phyloP scores from a whole-genome alignment of 192 early-diverging fungal species.

The Backusella australiensis region DNA sequence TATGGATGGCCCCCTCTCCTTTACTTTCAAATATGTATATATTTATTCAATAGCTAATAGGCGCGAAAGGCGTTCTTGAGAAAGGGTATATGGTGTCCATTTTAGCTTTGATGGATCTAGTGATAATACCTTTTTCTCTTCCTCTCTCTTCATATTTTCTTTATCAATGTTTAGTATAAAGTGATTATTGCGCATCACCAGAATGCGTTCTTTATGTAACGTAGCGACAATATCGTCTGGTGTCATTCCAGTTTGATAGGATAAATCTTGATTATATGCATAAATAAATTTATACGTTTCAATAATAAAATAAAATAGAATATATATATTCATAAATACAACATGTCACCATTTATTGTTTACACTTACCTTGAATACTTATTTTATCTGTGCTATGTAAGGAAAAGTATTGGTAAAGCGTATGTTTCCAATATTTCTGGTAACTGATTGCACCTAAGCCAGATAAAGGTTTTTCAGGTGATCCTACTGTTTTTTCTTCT shows the following conservation, averaged over 20 bases:
- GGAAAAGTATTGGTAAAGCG: slow-evolving; percentile 68
- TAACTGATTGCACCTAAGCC: slow-evolving; percentile 87
- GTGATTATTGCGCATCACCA: slow-evolving; percentile 31
- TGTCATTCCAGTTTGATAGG: slow-evolving; percentile 78
- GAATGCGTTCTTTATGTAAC: slow-evolving; percentile 50
- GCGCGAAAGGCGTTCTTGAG: slow-evolving; percentile 7
- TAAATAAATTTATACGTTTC: not conserved
- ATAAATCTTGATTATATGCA: slow-evolving; percentile 45
- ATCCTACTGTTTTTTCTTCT: slow-evolving; percentile 73
- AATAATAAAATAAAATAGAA: too few species aligned
- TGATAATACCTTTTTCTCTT: not conserved
- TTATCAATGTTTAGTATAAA: not conserved
- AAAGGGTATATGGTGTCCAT: not conserved
- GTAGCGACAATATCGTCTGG: slow-evolving; percentile 84
- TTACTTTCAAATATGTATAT: not conserved
- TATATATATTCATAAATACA: not conserved
- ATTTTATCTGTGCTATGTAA: slow-evolving; percentile 45
- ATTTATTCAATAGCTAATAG: not conserved
- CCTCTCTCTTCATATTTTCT: not conserved
- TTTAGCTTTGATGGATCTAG: not conserved
- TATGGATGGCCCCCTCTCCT: not conserved
- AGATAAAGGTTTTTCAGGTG: slow-evolving; percentile 90
- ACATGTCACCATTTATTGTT: not conserved
- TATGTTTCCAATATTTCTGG: slow-evolving; percentile 82
- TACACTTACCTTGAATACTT: slow-evolving; percentile 43